A percentile compares a stretch with the other conserved stretches of the same genome.
Evolutionary conservation across 805 yeast genomes (phyloP).

Genomic region (Kluyveromyces aestuarii): DNA sequence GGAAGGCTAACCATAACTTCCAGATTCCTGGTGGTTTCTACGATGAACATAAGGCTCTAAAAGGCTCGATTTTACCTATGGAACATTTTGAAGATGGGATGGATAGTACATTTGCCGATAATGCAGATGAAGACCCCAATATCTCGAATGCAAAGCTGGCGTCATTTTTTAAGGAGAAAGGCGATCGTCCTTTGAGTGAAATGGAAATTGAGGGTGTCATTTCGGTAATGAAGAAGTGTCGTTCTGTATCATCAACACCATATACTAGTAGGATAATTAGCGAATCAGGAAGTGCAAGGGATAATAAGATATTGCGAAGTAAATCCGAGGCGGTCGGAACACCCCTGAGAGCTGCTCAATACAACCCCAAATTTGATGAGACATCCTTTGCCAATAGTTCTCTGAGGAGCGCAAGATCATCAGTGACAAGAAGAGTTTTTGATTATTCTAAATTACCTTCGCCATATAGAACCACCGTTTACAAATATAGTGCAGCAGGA

Average conservation of each 20-base stretch:
- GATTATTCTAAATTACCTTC: slow-evolving; percentile 32
- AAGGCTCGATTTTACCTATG: slow-evolving; percentile 1
- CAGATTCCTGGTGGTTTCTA: slow-evolving; percentile 24
- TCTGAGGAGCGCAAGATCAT: slow-evolving; percentile 13
- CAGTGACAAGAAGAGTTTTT: slow-evolving; percentile 25
- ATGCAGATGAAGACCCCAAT: slow-evolving; percentile 9
- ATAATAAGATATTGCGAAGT: slow-evolving; percentile 4
- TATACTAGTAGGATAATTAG: slow-evolving; percentile 1
- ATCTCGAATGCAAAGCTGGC: slow-evolving; percentile 56
- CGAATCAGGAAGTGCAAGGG: slow-evolving; percentile 3
- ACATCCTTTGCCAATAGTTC: slow-evolving; percentile 12
- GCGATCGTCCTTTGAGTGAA: slow-evolving; percentile 63
- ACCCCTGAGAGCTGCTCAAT: slow-evolving; percentile 27
- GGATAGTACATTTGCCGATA: slow-evolving; percentile 1
- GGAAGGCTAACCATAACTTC: neutral
- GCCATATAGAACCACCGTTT: slow-evolving; percentile 30
- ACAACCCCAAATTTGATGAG: slow-evolving; percentile 28
- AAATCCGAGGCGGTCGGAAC: slow-evolving; percentile 3
- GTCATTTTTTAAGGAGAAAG: slow-evolving; percentile 62
- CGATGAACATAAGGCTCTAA: slow-evolving; percentile 6
- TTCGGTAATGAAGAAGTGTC: slow-evolving; percentile 39
- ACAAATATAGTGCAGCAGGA: slow-evolving; percentile 19
- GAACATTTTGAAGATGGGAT: neutral
- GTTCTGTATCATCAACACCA: slow-evolving; percentile 5
- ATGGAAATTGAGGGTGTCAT: slow-evolving; percentile 77